phyloP scores from a whole-genome alignment of 1,284 basidiomycete species.

The Violaceomyces palustris region DNA sequence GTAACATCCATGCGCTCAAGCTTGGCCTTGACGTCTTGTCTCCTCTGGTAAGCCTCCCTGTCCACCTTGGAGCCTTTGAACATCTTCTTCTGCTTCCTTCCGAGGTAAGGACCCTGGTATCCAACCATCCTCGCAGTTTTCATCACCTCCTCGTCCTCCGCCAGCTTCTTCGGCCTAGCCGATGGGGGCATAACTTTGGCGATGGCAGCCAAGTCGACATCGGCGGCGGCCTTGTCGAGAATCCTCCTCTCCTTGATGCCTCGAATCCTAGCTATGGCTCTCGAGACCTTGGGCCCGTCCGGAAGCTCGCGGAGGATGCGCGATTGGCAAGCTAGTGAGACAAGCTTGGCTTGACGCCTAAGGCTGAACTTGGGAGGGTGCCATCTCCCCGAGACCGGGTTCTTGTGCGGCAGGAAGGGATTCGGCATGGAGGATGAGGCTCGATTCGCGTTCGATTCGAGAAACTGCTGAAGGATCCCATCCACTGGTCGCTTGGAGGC shows the following conservation, averaged over 20 bases:
- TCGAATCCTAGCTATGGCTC: not conserved
- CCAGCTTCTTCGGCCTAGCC: not conserved
- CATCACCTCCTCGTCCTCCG: conserved; percentile 10
- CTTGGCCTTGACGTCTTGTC: conserved; percentile 8
- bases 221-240: too few species aligned
- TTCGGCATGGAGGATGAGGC: conserved; percentile 1
- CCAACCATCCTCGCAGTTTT: conserved; percentile 8
- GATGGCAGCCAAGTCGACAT: too few species aligned
- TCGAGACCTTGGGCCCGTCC: conserved; percentile 10
- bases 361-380: conserved; percentile 25
- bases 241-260: too few species aligned
- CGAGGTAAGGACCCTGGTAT: conserved; percentile 28
- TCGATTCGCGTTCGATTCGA: not conserved
- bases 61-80: conserved; percentile 39
- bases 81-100: conserved; percentile 15
- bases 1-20: conserved; percentile 21
- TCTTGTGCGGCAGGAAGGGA: conserved; percentile 11
- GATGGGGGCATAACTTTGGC: too few species aligned
- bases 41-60: conserved; percentile 9
- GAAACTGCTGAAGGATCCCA: not conserved
- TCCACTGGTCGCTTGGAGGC: conserved; percentile 3
- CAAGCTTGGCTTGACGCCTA: conserved; percentile 32
- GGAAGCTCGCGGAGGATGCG: conserved; percentile 9
- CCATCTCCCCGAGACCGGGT: conserved; percentile 23
- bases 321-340: conserved; percentile 12